These are phyloP conservation scores for Tricholomella constricta DNA, from an alignment of 768 basidiomycete species.

Conservation along the genomic window DNA sequence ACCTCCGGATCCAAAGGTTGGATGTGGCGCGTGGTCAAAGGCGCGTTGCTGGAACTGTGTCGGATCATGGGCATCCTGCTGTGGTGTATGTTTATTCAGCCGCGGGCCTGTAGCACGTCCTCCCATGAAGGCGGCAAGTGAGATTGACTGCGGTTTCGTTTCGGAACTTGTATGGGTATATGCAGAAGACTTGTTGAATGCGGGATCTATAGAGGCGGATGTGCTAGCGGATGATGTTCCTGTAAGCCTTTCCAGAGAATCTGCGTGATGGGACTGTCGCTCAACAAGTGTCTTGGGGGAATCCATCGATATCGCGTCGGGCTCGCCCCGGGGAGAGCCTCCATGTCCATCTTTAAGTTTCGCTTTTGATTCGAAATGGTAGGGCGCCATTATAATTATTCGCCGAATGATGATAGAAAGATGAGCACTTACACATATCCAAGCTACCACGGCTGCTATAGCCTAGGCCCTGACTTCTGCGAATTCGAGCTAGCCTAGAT, in stretches of 20 bases:
- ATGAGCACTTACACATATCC: constrained; percentile 48
- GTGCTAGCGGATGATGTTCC: constrained; percentile 12
- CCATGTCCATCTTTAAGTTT: constrained; percentile 4
- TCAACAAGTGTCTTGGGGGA: constrained; percentile 30
- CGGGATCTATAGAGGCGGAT: constrained; percentile 13
- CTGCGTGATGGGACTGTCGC: constrained; percentile 43
- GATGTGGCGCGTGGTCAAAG: constrained; percentile 59
- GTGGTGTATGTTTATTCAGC: constrained; percentile 71
- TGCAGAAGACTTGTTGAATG: constrained; percentile 4
- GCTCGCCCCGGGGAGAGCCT: not conserved
- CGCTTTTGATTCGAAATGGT: constrained; percentile 3
- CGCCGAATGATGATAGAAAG: not conserved
- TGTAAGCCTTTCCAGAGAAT: constrained; percentile 49
- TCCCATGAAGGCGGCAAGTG: constrained; percentile 82
- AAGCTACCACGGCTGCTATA: constrained; percentile 40
- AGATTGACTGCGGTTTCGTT: constrained; percentile 53
- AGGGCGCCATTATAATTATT: not conserved
- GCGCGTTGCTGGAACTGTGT: constrained; percentile 67
- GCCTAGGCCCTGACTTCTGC: constrained; percentile 47
- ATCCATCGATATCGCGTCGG: constrained; percentile 21
- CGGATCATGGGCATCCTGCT: constrained; percentile 65
- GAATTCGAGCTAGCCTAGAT: constrained; percentile 50
- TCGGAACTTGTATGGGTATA: constrained; percentile 16
- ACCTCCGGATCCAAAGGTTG: constrained; percentile 73
- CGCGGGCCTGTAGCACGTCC: constrained; percentile 75